Evolutionary conservation across 495 filamentous ascomycete species (phyloP), one percentile per base, ranked within the genome.

Genomic region (Choiromyces venosus): DNA sequence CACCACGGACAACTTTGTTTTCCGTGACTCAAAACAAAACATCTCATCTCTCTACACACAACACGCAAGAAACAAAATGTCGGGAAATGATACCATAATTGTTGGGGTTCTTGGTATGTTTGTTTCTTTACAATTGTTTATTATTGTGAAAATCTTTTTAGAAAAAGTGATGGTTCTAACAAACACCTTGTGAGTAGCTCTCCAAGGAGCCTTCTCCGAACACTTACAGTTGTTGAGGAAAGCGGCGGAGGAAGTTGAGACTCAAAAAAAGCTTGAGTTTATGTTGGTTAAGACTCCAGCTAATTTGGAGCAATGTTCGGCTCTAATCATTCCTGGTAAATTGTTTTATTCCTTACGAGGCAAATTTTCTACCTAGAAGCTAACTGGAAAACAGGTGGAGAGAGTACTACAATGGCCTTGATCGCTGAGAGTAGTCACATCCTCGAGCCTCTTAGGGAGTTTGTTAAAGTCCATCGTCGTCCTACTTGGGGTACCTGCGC

Each of bases 401-500:
- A 99, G 81, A 96, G 92, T 81, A 99, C 95, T 6, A 91, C 94
- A 8, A 94, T 99, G 79, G 92, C 93, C 4, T 86, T 99, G 25
- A 91, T 98, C 25, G 95, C 95, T 14, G 88, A 87, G 29, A 87
- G 94, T 66, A 91, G 90, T 3, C 88, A 90, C 21, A 81, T 99
- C 56, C 83, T 99, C 66, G 93, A 96, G 74, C 93, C 92, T 4
- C 83, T 99, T 73, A 85, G 94, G 64, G 87, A 95, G 18, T 99
- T 97, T 82, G 95, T 99, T 80, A 99, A 98, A 79, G 84, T 90
- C n/a, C 76, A 88, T 67, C 87, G 90, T 77, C 94, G 92, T 81
- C 94, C 96, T 29, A 91, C 90, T 25, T 99, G 95, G 95, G 95
- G 95, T 18, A 98, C 95, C 36, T 99, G 95, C 82, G 95, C 95